These are phyloP conservation scores for Suhomyces terraborum DNA, from an alignment of 1,139 yeast genomes.

Conservation along the genomic window DNA sequence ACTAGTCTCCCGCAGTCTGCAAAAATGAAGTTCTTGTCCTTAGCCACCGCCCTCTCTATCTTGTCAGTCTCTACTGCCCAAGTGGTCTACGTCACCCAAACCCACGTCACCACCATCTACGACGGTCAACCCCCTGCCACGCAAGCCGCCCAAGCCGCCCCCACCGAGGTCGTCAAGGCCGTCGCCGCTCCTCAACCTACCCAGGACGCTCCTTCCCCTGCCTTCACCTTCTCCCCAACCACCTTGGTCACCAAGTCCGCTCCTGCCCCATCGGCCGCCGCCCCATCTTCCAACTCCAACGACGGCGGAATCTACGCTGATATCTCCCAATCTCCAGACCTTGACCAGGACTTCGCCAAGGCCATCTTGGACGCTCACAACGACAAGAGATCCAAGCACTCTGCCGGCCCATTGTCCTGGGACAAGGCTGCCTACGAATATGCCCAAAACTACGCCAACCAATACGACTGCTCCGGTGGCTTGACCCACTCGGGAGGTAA, in stretches of 20 bases:
- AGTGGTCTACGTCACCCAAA: conserved; percentile 28
- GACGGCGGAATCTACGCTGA: conserved; percentile 15
- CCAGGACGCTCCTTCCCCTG: conserved; percentile 1
- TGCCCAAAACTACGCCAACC: conserved; percentile 71
- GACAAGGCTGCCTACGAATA: conserved; percentile 57
- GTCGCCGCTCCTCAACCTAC: conserved; percentile 8
- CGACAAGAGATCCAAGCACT: conserved; percentile 65
- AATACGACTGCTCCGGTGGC: conserved; percentile 66
- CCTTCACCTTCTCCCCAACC: conserved; percentile 10
- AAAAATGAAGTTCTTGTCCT: conserved; percentile 23
- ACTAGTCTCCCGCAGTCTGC: conserved; percentile 6
- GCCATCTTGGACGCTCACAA: conserved; percentile 63
- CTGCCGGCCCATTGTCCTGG: conserved; percentile 66
- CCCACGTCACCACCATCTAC: conserved; percentile 27
- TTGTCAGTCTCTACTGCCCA: conserved; percentile 24
- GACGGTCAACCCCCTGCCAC: conserved; percentile 10
- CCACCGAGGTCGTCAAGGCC: conserved; percentile 4
- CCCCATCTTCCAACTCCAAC: conserved; percentile 3
- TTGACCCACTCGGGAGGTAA: conserved; percentile 77
- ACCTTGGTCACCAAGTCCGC: conserved; percentile 13
- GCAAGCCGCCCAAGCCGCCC: conserved; percentile 6
- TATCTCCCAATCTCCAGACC: conserved; percentile 19
- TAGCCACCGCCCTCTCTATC: conserved; percentile 21
- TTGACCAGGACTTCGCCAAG: conserved; percentile 37
- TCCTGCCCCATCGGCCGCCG: conserved; percentile 9